Percentiles rank a stretch among this genome's conserved stretches.
Conservation (phyloP, 352 stramenopile genomes). For the Phytophthora meadii region DNA sequence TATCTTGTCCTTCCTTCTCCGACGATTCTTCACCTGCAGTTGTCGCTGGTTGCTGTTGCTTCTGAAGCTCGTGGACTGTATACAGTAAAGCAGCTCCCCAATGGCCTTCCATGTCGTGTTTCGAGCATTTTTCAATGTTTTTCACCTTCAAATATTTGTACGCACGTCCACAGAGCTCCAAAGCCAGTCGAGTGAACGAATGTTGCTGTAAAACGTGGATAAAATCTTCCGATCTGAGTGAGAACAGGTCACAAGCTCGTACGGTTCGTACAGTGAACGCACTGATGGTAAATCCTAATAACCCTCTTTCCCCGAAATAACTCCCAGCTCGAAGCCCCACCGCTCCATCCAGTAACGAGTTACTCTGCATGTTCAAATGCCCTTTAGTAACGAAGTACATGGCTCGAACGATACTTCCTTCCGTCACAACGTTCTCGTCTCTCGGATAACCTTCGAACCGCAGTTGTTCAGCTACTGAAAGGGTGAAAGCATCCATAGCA, state of each 20-base stretch:
- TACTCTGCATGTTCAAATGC: no score
- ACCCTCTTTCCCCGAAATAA: slow-evolving; percentile 63
- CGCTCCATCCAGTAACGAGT: no score
- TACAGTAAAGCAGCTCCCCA: slow-evolving; percentile 28
- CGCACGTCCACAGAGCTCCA: slow-evolving; percentile 23
- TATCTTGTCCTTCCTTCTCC: no score
- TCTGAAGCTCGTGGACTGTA: slow-evolving; percentile 19
- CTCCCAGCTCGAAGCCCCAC: no score
- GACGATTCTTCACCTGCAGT: no score
- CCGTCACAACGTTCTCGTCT: slow-evolving; percentile 61
- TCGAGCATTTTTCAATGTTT: slow-evolving; percentile 6
- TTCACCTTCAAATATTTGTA: slow-evolving; percentile 21
- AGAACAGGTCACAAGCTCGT: slow-evolving; percentile 39
- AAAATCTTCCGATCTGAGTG: slow-evolving; percentile 46
- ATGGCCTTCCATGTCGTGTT: slow-evolving; percentile 34
- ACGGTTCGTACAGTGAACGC: slow-evolving; percentile 42
- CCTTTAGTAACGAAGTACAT: no score
- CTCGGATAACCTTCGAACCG: slow-evolving; percentile 69
- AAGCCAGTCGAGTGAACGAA: slow-evolving; percentile 22
- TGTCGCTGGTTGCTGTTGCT: no score
- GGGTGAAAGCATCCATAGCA: no score
- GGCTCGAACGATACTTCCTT: no score
- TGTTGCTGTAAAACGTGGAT: slow-evolving; percentile 43
- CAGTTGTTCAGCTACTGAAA: no score
- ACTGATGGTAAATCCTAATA: slow-evolving; percentile 61